Evolutionary conservation across 2,329 filamentous ascomycete genomes (phyloP).

Genomic region (Verticillium nonalfalfae): DNA sequence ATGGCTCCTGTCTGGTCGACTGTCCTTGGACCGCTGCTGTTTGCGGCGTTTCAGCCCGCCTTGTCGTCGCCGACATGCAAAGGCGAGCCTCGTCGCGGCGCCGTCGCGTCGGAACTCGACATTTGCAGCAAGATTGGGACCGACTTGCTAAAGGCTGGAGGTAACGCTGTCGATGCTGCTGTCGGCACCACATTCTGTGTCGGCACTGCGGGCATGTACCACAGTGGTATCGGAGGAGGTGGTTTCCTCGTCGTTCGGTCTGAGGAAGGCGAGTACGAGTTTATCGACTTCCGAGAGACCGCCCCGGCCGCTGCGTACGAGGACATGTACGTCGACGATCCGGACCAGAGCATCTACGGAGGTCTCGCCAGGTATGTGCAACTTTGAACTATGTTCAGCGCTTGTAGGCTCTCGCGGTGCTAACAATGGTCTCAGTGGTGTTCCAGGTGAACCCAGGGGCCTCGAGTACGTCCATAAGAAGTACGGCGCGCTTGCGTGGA

Average conservation of each 20-base stretch:
- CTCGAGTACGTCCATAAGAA: conserved; percentile 66
- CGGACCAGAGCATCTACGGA: conserved; percentile 55
- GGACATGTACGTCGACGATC: conserved; percentile 74
- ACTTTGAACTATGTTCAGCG: conserved; percentile 13
- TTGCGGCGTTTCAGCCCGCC: conserved; percentile 3
- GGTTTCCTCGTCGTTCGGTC: conserved; percentile 71
- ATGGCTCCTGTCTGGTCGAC: conserved; percentile 9
- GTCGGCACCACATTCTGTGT: conserved; percentile 60
- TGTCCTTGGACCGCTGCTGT: conserved; percentile 6
- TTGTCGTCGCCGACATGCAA: conserved; percentile 2
- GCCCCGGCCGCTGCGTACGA: conserved; percentile 73
- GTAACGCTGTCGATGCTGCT: conserved; percentile 61
- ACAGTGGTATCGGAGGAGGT: conserved; percentile 68
- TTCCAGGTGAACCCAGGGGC: conserved; percentile 67
- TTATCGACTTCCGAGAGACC: conserved; percentile 79
- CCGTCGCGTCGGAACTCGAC: conserved; percentile 53
- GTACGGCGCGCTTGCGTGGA: conserved; percentile 60
- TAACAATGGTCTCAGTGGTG: conserved; percentile 34
- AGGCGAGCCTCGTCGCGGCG: conserved; percentile 28
- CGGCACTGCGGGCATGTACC: conserved; percentile 59
- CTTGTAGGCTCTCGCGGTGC: background rate
- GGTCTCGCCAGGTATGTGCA: conserved; percentile 63
- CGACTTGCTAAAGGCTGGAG: conserved; percentile 48
- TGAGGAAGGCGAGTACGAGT: conserved; percentile 63
- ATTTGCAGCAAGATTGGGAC: conserved; percentile 56